Percentiles rank a stretch among this genome's conserved stretches.
Evolutionary conservation across 306 rosid genomes (phyloP).

Genomic region (Medicago lupulina): DNA sequence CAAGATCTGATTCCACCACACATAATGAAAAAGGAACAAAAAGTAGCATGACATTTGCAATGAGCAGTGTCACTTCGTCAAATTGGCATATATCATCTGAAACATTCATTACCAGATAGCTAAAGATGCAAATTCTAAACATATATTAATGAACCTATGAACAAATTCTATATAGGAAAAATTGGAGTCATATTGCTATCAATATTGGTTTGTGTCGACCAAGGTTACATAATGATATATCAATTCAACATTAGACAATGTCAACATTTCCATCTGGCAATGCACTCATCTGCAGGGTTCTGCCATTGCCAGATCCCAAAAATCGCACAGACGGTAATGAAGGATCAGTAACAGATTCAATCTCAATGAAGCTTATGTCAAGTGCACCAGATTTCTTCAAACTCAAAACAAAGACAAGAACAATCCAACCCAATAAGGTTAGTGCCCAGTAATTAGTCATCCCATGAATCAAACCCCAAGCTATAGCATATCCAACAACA

Average conservation of each 20-base stretch:
- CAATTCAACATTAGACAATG: conserved; percentile 55
- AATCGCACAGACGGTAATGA: conserved; percentile 84
- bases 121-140: conserved; percentile 31
- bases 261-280: conserved; percentile 76
- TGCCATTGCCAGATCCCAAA: conserved; percentile 71
- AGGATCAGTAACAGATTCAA: conserved; percentile 84
- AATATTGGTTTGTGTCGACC: conserved; percentile 40
- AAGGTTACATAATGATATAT: conserved; percentile 44
- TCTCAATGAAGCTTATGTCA: conserved; percentile 80
- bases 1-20: background rate
- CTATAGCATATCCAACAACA: conserved; percentile 92
- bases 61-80: conserved; percentile 26
- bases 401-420: conserved; percentile 68
- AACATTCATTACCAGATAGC: conserved; percentile 35
- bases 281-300: conserved; percentile 83
- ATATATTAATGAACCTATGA: conserved; percentile 33
- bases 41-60: conserved; percentile 27
- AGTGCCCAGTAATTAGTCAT: conserved; percentile 92
- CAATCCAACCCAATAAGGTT: conserved; percentile 84
- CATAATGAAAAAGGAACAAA: conserved; percentile 29
- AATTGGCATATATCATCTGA: conserved; percentile 25
- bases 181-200: conserved; percentile 43
- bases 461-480: conserved; percentile 95
- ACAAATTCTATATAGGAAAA: conserved; percentile 44
- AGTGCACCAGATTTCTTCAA: conserved; percentile 79